Evolutionary conservation across 2,329 filamentous ascomycete genomes (phyloP), one percentile per base, ranked within the genome.

Genomic region (Akanthomyces lecanii): DNA sequence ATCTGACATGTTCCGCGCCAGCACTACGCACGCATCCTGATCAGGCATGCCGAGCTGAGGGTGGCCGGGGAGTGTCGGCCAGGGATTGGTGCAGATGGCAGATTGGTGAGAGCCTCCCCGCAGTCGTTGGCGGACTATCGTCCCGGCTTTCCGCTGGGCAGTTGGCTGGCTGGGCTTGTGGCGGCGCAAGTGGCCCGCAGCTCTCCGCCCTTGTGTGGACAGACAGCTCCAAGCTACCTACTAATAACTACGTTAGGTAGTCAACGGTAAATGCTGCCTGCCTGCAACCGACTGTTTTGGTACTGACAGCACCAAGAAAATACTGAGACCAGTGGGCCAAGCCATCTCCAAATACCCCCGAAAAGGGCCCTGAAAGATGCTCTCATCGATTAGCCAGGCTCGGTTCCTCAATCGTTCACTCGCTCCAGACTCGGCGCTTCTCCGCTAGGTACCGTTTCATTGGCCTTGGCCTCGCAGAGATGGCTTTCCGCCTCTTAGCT

Each of bases 51-150:
- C 40, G 53, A 45, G 40, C 45, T 5, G 33, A 25, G 33, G 23
- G 21, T 38, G 2, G 10, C 2, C 51, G 61, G 52, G 61, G 45
- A 57, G 45, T 62, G 4, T 62, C 61, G 61, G 61, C 14, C 60
- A 28, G 21, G 36, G 11, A 5, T 23, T 50, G 44, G 14, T 16
- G 44, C 4, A 48, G 42, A 18, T 23, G 16, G 28, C 28, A 23
- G 10, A 38, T 38, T 38, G 51, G 30, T 40, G 28, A 21, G 50
- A 53, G 12, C 5, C 44, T 48, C 44, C 42, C 54, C 42, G 30
- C 54, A 57, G 14, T 11, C 16, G n/a, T 53, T 36, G 47, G 53
- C 61, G 61, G 61, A 47, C 53, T 53, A 53, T 63, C 54, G 61
- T 40, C 61, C 61, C 47, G 47, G 53, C 33, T 36, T 36, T 36